Evolutionary conservation across 345 rosid species (phyloP).

Genomic region (Boechera divaricarpa): DNA sequence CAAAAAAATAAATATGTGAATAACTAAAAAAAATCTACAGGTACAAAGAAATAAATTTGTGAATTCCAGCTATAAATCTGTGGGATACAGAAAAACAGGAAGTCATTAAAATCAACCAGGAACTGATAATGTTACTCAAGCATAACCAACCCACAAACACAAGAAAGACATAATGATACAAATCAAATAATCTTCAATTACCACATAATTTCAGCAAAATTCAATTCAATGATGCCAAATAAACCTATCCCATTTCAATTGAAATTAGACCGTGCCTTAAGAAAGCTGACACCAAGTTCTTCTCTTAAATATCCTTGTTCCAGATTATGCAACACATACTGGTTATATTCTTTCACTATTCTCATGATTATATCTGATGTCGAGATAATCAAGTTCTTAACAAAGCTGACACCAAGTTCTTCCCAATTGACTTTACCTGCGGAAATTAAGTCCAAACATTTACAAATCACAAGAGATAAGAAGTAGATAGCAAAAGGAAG

Average conservation of each 20-base stretch:
- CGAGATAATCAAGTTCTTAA: too few relatives aligned
- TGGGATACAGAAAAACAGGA: too few relatives aligned
- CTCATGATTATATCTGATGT: constrained; percentile 76
- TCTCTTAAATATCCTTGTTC: constrained; percentile 74
- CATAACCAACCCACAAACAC: constrained; percentile 33
- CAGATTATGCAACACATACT: constrained; percentile 71
- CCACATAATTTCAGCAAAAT: background rate
- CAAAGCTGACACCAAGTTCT: background rate
- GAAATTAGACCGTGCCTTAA: constrained; percentile 51
- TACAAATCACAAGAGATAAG: background rate
- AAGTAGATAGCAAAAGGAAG: background rate
- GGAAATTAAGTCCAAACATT: background rate
- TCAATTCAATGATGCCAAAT: constrained; percentile 1
- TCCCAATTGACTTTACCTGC: constrained; percentile 64
- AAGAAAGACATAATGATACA: background rate
- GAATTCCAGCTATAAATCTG: too few relatives aligned
- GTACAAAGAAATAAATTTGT: too few relatives aligned
- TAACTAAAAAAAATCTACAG: too few relatives aligned
- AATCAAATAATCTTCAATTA: background rate
- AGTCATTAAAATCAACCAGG: background rate
- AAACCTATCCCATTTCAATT: background rate
- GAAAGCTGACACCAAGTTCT: constrained; percentile 73
- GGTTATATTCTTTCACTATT: constrained; percentile 74
- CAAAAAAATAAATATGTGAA: too few relatives aligned
- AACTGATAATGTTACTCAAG: background rate